Conservation (phyloP, 108 stramenopile species). For the Bacterosira constricta region DNA sequence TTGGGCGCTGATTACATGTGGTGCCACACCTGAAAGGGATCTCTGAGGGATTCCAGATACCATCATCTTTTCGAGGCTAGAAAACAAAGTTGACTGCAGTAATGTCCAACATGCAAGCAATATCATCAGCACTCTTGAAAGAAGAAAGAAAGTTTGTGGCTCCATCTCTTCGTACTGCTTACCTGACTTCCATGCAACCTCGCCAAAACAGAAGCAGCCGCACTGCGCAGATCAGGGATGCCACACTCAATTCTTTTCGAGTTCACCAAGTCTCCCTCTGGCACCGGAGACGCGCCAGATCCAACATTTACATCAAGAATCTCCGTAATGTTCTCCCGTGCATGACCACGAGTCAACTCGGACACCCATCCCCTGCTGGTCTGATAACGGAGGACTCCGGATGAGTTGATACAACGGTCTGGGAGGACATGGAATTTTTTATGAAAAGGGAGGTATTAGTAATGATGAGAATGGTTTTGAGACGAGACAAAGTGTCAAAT, state of each 20-base stretch:
- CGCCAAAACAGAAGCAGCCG: conserved; percentile 71
- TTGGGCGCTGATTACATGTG: conserved; percentile 50
- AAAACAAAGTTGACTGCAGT: conserved; percentile 51
- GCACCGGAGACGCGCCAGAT: background rate
- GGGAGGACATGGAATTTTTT: too few species aligned
- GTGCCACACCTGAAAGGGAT: conserved; percentile 38
- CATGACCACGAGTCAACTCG: conserved; percentile 90
- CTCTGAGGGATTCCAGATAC: conserved; percentile 52
- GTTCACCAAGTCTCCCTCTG: conserved; percentile 1
- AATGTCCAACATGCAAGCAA: too few species aligned
- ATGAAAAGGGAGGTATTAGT: too few species aligned
- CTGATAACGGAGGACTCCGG: conserved; percentile 90
- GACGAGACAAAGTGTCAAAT: too few species aligned
- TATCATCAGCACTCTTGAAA: too few species aligned
- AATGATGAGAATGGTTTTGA: too few species aligned
- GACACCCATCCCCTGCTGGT: conserved; percentile 91
- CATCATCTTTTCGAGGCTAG: conserved; percentile 55
- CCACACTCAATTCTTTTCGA: conserved; percentile 68
- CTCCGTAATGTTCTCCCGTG: conserved; percentile 93
- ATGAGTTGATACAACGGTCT: conserved; percentile 89
- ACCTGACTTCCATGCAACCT: conserved; percentile 62
- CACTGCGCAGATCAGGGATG: conserved; percentile 67
- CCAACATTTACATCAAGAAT: conserved; percentile 63
- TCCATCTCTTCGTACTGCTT: too few species aligned
- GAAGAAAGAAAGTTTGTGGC: too few species aligned